These are phyloP conservation scores for Panaeolus papilionaceus DNA, from an alignment of 768 basidiomycete species.

Conservation along the genomic window DNA sequence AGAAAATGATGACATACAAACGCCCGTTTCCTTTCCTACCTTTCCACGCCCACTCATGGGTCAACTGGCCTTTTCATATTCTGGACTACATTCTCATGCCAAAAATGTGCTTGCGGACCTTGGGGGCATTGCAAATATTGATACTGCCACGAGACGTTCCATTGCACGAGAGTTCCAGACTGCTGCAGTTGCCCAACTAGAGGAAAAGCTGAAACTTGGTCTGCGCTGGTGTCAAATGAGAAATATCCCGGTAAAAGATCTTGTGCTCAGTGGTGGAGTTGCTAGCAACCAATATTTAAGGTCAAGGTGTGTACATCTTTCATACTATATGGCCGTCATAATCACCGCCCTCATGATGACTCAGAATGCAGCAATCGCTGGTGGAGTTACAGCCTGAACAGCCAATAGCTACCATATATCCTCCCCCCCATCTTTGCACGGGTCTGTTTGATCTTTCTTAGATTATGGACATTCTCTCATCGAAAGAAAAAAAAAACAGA, in stretches of 20 bases:
- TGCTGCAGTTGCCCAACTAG: constrained; percentile 74
- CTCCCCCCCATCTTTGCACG: constrained; percentile 83
- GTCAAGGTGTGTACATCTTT: constrained; percentile 51
- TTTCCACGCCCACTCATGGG: constrained; percentile 58
- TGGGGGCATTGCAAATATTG: constrained; percentile 49
- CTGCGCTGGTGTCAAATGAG: constrained; percentile 48
- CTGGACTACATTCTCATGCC: constrained; percentile 75
- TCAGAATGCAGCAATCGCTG: constrained; percentile 39
- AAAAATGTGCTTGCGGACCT: constrained; percentile 58
- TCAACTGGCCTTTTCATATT: constrained; percentile 76
- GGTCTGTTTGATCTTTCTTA: constrained; percentile 40
- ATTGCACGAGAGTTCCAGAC: constrained; percentile 78
- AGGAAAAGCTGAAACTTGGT: constrained; percentile 71
- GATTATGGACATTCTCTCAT: neutral
- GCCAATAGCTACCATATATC: constrained; percentile 63
- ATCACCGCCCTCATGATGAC: neutral
- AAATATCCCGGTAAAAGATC: constrained; percentile 52
- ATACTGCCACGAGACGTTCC: constrained; percentile 44
- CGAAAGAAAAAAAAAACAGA: constrained; percentile 50
- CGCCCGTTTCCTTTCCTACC: constrained; percentile 35
- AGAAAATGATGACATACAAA: constrained; percentile 34
- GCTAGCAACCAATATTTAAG: constrained; percentile 84
- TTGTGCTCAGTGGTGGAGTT: constrained; percentile 93
- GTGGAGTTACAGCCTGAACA: constrained; percentile 28
- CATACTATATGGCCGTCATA: neutral